phyloP scores from a whole-genome alignment of 306 rosid species.

The Chamaecrista fasciculata region DNA sequence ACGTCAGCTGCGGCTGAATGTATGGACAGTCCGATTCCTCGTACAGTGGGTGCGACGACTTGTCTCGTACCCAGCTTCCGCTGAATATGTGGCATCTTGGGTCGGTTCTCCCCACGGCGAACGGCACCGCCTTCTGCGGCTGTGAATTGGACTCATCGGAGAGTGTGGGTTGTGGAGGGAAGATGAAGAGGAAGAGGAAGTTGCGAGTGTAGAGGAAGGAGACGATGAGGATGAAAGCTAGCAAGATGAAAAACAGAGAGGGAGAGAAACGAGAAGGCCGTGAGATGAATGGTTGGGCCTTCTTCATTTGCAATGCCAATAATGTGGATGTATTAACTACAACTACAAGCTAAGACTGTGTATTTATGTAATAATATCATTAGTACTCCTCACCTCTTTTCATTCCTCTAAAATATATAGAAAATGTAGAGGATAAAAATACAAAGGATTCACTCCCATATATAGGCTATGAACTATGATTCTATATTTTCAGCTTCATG shows the following conservation, averaged over 20 bases:
- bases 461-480: no score
- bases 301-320: constrained; percentile 59
- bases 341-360: no score
- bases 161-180: constrained; percentile 28
- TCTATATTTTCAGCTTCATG: no score
- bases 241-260: constrained; percentile 61
- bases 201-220: constrained; percentile 67
- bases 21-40: constrained; percentile 95
- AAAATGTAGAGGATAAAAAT: no score
- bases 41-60: constrained; percentile 62
- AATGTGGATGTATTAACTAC: constrained; percentile 32
- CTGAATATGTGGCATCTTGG: constrained; percentile 73
- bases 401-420: background rate
- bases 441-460: no score
- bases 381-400: background rate
- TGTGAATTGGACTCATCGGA: no score
- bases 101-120: constrained; percentile 50
- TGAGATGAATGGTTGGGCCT: constrained; percentile 29
- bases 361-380: no score
- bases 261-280: constrained; percentile 71
- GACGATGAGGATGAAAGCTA: constrained; percentile 74
- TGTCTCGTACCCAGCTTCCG: constrained; percentile 87
- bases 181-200: constrained; percentile 60
- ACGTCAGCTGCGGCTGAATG: constrained; percentile 92
- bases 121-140: constrained; percentile 44